A percentile compares a stretch with the other conserved stretches of the same genome.
Evolutionary conservation across 345 rosid species (phyloP).

Genomic region (Eucalyptus caleyi): DNA sequence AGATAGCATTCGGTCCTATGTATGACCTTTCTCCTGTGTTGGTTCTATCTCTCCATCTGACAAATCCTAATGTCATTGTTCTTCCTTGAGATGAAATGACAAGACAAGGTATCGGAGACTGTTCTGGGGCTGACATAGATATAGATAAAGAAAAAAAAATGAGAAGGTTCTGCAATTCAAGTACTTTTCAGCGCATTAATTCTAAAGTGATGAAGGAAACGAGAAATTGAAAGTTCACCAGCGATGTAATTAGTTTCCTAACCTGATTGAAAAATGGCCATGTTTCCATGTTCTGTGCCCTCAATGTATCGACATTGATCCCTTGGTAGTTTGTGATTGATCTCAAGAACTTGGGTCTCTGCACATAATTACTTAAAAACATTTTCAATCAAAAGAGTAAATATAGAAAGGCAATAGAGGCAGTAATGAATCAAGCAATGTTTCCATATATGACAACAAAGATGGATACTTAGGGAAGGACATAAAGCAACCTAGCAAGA

Average conservation of each 20-base stretch:
- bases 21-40: background rate
- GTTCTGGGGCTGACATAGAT: background rate
- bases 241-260: background rate
- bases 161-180: background rate
- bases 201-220: background rate
- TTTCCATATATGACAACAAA: background rate
- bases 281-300: constrained; percentile 89
- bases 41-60: background rate
- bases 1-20: background rate
- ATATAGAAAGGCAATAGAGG: background rate
- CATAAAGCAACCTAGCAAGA: background rate
- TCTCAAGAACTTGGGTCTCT: constrained; percentile 85
- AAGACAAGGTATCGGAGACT: background rate
- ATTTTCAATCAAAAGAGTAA: background rate
- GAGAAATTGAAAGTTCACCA: background rate
- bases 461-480: background rate
- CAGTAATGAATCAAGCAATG: background rate
- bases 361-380: background rate
- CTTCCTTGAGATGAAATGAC: background rate
- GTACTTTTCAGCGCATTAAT: background rate
- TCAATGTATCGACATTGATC: constrained; percentile 64
- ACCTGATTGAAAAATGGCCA: constrained; percentile 92
- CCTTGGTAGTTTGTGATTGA: constrained; percentile 74
- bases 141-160: background rate
- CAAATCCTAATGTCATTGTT: background rate